Base-by-base conservation (phyloP, 2,329 filamentous ascomycete genomes). In the Cordyceps tenuipes region DNA sequence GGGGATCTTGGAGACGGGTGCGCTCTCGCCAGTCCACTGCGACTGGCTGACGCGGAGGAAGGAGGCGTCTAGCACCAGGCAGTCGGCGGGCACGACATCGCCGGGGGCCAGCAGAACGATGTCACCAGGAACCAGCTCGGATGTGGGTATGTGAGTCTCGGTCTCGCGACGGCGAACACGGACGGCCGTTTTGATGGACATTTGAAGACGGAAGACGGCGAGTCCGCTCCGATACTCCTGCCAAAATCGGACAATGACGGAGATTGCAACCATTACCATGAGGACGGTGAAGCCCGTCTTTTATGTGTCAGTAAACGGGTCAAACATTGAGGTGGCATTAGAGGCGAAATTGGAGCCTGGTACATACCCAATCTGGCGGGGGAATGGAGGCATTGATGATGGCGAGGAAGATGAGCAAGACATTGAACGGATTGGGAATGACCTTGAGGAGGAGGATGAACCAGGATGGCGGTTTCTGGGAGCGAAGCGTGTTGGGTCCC, bases 11-110 rank as follows among this genome's bases (percentile, higher is more conserved):
- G 64, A 56, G 2, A 66, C 66, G 3, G 68, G 68, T 9, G 64
- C 64, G 53, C 61, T 69, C 56, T 70, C 68, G n/a, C 68, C 68
- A 0, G 67, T 70, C 67, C 67, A 69, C 15, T 66, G 68, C n/a
- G 68, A 69, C 55, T 69, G 67, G 39, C 68, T 67, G 53, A 69
- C 61, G 2, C 67, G 67, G 1, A 69, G 62, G 39, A 68, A 70
- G 10, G 63, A 66, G 1, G 67, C 53, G 19, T 69, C 67, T 3
- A 69, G 60, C n/a, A 70, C 61, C 49, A 69, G 36, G 57, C 68
- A 67, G 49, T 70, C 68, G n/a, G 68, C 68, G 3, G 67, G 66
- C 4, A 69, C 64, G 34, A 68, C 56, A n/a, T 61, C 63, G 0
- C 66, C 67, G 3, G 68, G 67, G 1, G 63, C 58, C 2, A 69